Conservation (phyloP, 75 land plant genomes). For the Adiantum capillusveneris region DNA sequence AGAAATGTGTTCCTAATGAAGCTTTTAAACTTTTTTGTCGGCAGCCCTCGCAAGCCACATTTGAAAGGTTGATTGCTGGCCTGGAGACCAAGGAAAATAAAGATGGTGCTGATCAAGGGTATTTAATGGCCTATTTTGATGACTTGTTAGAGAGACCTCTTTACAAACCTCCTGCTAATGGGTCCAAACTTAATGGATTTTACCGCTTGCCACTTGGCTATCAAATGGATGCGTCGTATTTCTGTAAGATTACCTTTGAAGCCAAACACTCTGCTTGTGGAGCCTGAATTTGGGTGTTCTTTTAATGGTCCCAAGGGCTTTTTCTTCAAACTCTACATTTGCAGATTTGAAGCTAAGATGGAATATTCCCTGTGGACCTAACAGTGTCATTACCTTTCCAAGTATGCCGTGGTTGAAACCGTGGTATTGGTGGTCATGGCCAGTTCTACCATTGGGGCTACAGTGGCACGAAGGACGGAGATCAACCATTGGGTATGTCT, state of each 20-base stretch:
- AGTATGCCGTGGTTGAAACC: slow-evolving; percentile 83
- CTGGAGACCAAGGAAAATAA: slow-evolving; percentile 42
- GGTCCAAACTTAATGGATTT: slow-evolving; percentile 59
- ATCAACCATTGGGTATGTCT: slow-evolving; percentile 62
- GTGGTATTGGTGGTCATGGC: slow-evolving; percentile 99
- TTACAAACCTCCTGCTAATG: slow-evolving; percentile 83
- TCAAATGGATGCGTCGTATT: slow-evolving; percentile 99
- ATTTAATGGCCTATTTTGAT: slow-evolving; percentile 59
- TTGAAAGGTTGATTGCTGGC: slow-evolving; percentile 60
- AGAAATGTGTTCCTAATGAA: too few relatives aligned
- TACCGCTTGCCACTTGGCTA: slow-evolving; percentile 92
- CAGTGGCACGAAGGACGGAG: slow-evolving; percentile 79
- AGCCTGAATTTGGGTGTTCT: too few relatives aligned
- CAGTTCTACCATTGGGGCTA: slow-evolving; percentile 76
- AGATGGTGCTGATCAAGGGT: slow-evolving; percentile 98
- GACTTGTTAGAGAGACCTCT: slow-evolving; percentile 78
- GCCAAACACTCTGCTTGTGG: too few relatives aligned
- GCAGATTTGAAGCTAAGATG: slow-evolving; percentile 75
- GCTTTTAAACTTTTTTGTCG: slow-evolving; percentile 6
- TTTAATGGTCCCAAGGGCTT: too few relatives aligned
- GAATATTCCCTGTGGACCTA: slow-evolving; percentile 91
- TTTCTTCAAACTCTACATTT: too few relatives aligned
- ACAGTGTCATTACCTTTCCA: slow-evolving; percentile 88
- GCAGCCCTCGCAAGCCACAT: slow-evolving; percentile 83
- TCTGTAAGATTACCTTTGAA: slow-evolving; percentile 83